Evolutionary conservation across 2,329 filamentous ascomycete genomes (phyloP).

Genomic region (Penicillium sp.): DNA sequence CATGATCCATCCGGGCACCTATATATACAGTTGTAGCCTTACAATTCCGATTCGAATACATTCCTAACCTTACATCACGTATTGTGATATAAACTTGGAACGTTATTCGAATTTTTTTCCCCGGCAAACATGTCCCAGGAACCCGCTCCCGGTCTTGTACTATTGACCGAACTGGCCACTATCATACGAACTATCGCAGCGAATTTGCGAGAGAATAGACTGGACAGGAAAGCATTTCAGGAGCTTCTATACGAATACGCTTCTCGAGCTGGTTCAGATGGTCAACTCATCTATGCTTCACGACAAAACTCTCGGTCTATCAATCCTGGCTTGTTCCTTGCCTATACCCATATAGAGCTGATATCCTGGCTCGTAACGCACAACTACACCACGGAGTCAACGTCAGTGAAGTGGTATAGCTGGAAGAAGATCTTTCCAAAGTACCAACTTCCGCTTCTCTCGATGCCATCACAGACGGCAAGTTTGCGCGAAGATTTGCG

Average conservation of each 20-base stretch:
- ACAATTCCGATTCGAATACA: too few species aligned
- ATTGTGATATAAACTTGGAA: too few species aligned
- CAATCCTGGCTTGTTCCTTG: constrained; percentile 14
- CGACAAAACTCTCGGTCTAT: constrained; percentile 4
- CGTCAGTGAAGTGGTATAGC: constrained; percentile 17
- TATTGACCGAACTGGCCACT: neutral
- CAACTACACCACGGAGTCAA: constrained; percentile 11
- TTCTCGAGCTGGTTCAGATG: constrained; percentile 17
- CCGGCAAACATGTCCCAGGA: neutral
- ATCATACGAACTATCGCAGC: constrained; percentile 4
- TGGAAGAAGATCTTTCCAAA: constrained; percentile 5
- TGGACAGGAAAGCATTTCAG: constrained; percentile 16
- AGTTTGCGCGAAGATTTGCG: constrained; percentile 2
- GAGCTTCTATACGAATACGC: constrained; percentile 18
- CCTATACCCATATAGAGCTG: constrained; percentile 15
- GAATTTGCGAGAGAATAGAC: constrained; percentile 10
- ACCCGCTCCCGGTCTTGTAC: neutral
- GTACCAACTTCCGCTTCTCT: constrained; percentile 11
- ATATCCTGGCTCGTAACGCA: constrained; percentile 9
- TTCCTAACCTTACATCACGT: too few species aligned
- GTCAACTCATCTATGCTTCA: constrained; percentile 12
- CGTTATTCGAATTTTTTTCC: too few species aligned
- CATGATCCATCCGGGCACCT: too few species aligned
- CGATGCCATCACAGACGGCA: neutral
- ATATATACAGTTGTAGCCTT: too few species aligned